Evolutionary conservation across 176 grass and related monocot species (phyloP), one percentile per base, ranked within the genome.

Genomic region (Oryza glumipatula): DNA sequence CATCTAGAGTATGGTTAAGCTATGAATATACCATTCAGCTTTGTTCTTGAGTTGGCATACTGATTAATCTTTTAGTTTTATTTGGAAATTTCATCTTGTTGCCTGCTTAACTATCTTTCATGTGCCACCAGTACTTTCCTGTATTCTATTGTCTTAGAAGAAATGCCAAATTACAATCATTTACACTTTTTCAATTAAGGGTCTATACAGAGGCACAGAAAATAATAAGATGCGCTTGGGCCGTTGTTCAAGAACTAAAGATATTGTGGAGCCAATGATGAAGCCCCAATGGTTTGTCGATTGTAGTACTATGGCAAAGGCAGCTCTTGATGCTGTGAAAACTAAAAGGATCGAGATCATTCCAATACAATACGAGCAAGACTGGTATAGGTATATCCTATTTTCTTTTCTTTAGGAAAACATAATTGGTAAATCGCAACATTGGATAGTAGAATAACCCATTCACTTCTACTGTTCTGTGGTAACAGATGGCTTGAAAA

Each of bases 121-220:
- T 65, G 44, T 75, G 33, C 1, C 22, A 24, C n/a, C 36, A 12
- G 76, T 76, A 19, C 41, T 85, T 63, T 71, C 12, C 36, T 78
- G 51, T 85, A 77, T 11, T 12, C 9, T 41, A 8, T 68, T 33
- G 39, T 71, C 7, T 71, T 78, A 16, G 22, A 70, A 77, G 46
- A 51, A 44, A 51, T 67, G 30, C 68, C 32, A 80, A 72, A 64
- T n/a, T 47, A 64, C 78, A 85, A 85, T 28, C 16, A 51, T 51
- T 51, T 51, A 16, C 48, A 51, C 36, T 1, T 51, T 49, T 13
- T 51, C 48, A 51, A 51, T 51, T 5, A 51, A 51, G 17, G 52
- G 52, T 56, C 17, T 56, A 56, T 56, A 56, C 17, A 56, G 52
- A 56, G 52, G 6, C 52, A 21, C 52, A 56, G 17, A 19, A 56